Conservation (phyloP, 805 yeast genomes). For the Wickerhamomyces bisporus region DNA sequence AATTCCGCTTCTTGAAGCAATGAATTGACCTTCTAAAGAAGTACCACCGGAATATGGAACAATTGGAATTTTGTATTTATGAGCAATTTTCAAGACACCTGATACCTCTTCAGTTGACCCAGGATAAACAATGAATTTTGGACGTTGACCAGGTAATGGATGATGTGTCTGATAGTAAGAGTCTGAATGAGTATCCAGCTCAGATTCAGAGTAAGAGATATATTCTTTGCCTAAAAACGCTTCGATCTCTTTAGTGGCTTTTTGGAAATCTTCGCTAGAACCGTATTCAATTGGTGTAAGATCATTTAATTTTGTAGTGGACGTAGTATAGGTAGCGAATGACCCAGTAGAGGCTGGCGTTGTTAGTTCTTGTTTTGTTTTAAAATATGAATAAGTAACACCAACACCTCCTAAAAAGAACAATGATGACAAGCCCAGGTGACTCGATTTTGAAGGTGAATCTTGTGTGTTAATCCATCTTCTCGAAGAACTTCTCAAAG, state of each 20-base stretch:
- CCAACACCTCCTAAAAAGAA: conserved; percentile 16
- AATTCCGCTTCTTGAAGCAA: conserved; percentile 64
- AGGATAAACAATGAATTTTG: conserved; percentile 58
- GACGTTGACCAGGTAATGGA: conserved; percentile 52
- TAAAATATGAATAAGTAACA: conserved; percentile 9
- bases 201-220: conserved; percentile 30
- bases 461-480: background rate
- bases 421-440: conserved; percentile 3
- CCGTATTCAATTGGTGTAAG: conserved; percentile 38
- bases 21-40: conserved; percentile 76
- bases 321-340: conserved; percentile 2
- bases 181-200: conserved; percentile 51
- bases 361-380: background rate
- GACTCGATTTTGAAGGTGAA: too few species aligned
- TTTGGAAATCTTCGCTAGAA: conserved; percentile 29
- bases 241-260: conserved; percentile 39
- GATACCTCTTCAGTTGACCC: conserved; percentile 64
- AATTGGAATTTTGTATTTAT: conserved; percentile 58
- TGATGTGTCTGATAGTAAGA: conserved; percentile 60
- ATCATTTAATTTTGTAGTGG: conserved; percentile 32
- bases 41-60: conserved; percentile 80
- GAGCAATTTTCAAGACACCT: conserved; percentile 53
- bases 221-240: conserved; percentile 31
- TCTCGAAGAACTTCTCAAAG: too few species aligned
- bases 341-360: background rate